Conservation (phyloP, 2,329 filamentous ascomycete genomes). For the Colletotrichum sp. region DNA sequence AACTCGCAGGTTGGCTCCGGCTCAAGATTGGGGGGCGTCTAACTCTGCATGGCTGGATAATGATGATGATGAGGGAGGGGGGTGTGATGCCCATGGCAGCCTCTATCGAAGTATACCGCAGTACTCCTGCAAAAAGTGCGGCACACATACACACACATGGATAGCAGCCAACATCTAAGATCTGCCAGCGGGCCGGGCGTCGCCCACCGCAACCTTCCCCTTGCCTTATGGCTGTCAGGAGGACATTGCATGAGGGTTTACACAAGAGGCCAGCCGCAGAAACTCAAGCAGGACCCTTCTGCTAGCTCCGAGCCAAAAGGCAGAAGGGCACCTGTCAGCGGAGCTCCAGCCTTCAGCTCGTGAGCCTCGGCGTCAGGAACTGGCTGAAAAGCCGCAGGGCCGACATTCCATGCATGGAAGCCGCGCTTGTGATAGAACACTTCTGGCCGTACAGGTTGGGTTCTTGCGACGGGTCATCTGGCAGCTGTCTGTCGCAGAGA, state of each 20-base stretch:
- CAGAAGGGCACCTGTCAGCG: not conserved
- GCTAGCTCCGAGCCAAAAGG: not conserved
- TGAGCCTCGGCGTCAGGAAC: conserved; percentile 3
- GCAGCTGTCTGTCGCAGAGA: not conserved
- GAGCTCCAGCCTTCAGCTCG: not conserved
- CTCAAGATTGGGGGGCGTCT: not conserved
- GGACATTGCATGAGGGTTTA: conserved; percentile 4
- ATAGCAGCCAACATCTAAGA: not conserved
- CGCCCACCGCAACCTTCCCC: not conserved
- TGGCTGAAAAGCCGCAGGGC: not conserved
- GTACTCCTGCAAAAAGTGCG: not conserved
- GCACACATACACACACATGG: not conserved
- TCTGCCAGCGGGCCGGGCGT: not conserved
- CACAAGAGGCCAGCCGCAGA: not conserved
- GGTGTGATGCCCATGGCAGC: not conserved
- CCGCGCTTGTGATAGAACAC: not conserved
- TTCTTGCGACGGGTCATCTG: not conserved
- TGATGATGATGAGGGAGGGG: not conserved
- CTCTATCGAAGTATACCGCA: not conserved
- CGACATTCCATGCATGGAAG: conserved; percentile 1
- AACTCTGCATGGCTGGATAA: not conserved
- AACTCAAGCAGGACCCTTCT: not conserved
- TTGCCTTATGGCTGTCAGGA: conserved; percentile 9
- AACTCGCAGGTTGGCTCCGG: not conserved
- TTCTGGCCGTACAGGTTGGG: not conserved